A percentile compares a stretch with the other conserved stretches of the same genome.
Evolutionary conservation across 1,139 yeast species (phyloP).

Genomic region (Candida glucosophila): DNA sequence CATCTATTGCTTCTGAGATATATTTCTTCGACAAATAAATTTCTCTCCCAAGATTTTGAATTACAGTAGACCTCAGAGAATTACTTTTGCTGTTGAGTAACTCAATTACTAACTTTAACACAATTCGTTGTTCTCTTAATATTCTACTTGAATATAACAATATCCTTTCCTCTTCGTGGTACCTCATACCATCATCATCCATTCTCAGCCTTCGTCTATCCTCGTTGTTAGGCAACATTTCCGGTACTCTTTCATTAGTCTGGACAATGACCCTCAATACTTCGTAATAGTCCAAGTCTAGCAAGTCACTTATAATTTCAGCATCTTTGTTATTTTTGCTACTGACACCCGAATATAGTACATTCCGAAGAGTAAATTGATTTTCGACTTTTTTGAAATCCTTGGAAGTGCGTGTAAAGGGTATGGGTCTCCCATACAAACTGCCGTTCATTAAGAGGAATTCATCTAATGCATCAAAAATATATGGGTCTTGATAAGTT

Average conservation of each 20-base stretch:
- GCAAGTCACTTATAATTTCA: conserved; percentile 22
- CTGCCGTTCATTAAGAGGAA: conserved; percentile 30
- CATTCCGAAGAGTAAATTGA: conserved; percentile 32
- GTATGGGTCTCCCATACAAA: conserved; percentile 24
- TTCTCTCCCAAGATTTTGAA: conserved; percentile 33
- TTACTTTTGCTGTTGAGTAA: conserved; percentile 30
- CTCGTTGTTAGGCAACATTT: conserved; percentile 11
- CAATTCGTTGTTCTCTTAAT: conserved; percentile 38
- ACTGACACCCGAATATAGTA: conserved; percentile 28
- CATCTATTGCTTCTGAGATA: conserved; percentile 3
- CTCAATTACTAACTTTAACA: conserved; percentile 31
- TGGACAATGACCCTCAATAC: conserved; percentile 39
- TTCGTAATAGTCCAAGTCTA: conserved; percentile 32
- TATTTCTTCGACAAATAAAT: conserved; percentile 11
- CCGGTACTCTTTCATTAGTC: conserved; percentile 29
- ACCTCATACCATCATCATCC: conserved; percentile 27
- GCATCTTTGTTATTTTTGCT: conserved; percentile 28
- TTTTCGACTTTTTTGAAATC: conserved; percentile 6
- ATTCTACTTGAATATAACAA: conserved; percentile 24
- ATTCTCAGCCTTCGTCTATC: conserved; percentile 23
- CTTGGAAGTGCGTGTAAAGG: too few species aligned
- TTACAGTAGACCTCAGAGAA: conserved; percentile 17
- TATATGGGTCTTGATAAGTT: conserved; percentile 23
- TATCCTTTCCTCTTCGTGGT: conserved; percentile 21
- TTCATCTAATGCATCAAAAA: conserved; percentile 34